phyloP scores from a whole-genome alignment of 1,139 yeast species.

The Yamadazyma mexicana region DNA sequence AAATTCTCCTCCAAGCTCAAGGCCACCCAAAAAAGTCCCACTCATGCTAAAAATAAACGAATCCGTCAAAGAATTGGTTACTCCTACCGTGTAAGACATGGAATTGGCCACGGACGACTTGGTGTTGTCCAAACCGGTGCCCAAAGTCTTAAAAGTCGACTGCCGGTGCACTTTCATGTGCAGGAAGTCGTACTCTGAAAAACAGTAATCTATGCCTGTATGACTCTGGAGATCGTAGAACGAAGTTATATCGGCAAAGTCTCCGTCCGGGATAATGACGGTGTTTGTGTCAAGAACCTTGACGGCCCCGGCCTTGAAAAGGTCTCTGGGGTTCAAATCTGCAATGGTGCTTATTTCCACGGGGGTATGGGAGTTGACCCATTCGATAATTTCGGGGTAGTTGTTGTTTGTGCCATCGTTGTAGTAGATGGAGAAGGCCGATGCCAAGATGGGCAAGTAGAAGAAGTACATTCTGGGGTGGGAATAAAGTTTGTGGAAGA shows the following conservation, averaged over 20 bases:
- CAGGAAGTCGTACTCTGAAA: conserved; percentile 13
- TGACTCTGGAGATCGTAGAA: conserved; percentile 8
- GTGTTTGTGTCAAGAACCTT: conserved; percentile 16
- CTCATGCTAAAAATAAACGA: conserved; percentile 5
- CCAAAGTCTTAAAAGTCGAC: conserved; percentile 8
- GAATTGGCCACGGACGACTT: conserved; percentile 10
- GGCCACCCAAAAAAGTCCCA: conserved; percentile 1
- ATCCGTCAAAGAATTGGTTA: conserved; percentile 9
- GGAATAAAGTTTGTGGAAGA: too few relatives aligned
- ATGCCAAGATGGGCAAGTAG: too few relatives aligned
- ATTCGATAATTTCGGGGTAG: conserved; percentile 4
- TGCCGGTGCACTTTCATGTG: conserved; percentile 5
- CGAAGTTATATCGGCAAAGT: conserved; percentile 13
- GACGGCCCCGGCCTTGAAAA: conserved; percentile 18
- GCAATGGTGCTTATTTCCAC: conserved; percentile 12
- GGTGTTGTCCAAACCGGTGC: conserved; percentile 18
- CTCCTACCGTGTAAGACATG: conserved; percentile 10
- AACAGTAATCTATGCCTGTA: conserved; percentile 5
- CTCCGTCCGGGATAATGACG: conserved; percentile 19
- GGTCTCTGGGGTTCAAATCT: conserved; percentile 15
- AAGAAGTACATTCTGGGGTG: too few relatives aligned
- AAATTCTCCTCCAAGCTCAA: conserved; percentile 7
- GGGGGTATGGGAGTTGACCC: conserved; percentile 8
- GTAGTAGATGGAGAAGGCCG: conserved; percentile 5
- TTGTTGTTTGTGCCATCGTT: conserved; percentile 5